Percentiles rank a stretch among this genome's conserved stretches.
These are phyloP conservation scores for Hemileccinum impolitum DNA, from an alignment of 768 basidiomycete genomes.

Conservation along the genomic window DNA sequence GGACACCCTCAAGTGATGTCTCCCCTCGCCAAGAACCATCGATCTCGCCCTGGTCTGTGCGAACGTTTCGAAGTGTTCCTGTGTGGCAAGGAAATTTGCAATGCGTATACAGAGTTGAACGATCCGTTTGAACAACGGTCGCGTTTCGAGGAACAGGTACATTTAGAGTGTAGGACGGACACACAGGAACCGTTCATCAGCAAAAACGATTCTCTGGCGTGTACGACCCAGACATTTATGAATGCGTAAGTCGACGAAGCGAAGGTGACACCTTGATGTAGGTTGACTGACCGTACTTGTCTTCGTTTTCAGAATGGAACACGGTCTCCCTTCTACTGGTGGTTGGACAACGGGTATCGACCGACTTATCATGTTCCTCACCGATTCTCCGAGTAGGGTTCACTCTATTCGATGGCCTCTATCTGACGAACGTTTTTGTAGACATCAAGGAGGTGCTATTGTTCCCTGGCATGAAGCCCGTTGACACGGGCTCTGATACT, in stretches of 20 bases:
- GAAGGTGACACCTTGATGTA: background rate
- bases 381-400: constrained; percentile 85
- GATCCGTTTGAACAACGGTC: constrained; percentile 95
- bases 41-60: constrained; percentile 93
- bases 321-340: constrained; percentile 95
- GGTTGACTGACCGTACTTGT: background rate
- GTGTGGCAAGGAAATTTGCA: constrained; percentile 97
- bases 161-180: background rate
- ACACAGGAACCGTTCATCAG: too few relatives aligned
- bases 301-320: constrained; percentile 66
- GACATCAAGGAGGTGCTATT: constrained; percentile 96
- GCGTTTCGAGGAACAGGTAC: constrained; percentile 91
- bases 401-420: background rate
- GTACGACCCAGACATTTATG: constrained; percentile 66
- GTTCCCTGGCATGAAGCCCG: constrained; percentile 97
- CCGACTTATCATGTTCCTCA: constrained; percentile 97
- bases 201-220: background rate
- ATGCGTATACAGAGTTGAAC: constrained; percentile 99
- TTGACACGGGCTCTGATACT: constrained; percentile 44
- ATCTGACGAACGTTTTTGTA: constrained; percentile 27
- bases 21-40: constrained; percentile 97
- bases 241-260: constrained; percentile 66
- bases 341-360: constrained; percentile 98
- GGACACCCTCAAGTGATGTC: constrained; percentile 99
- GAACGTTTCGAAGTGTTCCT: constrained; percentile 99